Conservation (phyloP, 768 basidiomycete genomes). For the Tulasnella sp. region DNA sequence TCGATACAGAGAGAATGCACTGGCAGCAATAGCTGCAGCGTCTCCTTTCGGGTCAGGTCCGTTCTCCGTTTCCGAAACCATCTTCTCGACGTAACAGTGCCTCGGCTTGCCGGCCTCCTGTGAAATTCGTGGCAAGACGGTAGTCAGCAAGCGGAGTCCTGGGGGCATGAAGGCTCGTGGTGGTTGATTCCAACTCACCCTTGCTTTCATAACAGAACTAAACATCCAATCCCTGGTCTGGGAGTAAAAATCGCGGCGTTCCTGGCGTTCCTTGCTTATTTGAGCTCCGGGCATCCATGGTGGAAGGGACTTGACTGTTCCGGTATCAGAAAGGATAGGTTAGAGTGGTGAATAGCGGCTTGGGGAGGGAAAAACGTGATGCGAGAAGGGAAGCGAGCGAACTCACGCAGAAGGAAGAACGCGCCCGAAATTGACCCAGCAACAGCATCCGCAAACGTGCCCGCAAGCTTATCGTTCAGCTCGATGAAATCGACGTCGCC, state of each 20-base stretch:
- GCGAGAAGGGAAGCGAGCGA: background rate
- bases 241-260: background rate
- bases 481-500: constrained; percentile 19
- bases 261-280: background rate
- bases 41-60: background rate
- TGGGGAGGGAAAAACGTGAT: background rate
- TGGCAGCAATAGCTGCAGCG: background rate
- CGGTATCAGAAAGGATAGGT: background rate
- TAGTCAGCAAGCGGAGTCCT: background rate
- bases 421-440: background rate
- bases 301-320: constrained; percentile 5
- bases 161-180: background rate
- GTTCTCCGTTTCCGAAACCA: constrained; percentile 12
- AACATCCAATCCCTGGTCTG: background rate
- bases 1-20: constrained; percentile 13
- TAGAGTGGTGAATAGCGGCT: background rate
- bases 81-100: background rate
- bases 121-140: background rate
- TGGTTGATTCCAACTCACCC: background rate
- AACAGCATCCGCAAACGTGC: background rate
- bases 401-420: background rate
- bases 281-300: constrained; percentile 9
- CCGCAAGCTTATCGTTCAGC: background rate
- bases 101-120: background rate
- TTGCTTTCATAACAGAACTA: background rate